These are phyloP conservation scores for Tetrahymena malaccensis DNA, from an alignment of 73 alveolate species.

Conservation along the genomic window DNA sequence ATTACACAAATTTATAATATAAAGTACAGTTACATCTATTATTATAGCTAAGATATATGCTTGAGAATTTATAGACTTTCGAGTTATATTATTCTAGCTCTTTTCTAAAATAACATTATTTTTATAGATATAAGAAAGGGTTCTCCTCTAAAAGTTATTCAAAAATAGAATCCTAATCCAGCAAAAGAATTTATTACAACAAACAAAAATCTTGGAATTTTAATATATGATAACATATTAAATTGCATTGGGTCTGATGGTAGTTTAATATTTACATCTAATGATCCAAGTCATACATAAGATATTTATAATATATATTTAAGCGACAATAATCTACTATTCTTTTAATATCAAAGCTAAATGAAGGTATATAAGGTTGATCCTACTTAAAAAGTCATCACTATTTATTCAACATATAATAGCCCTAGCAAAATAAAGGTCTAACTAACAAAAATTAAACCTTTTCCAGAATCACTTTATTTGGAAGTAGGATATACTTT, in stretches of 20 bases:
- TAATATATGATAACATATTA: not conserved
- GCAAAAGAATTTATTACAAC: not conserved
- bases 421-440: not conserved
- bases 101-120: not conserved
- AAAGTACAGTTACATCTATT: not conserved
- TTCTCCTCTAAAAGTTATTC: not conserved
- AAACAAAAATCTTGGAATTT: not conserved
- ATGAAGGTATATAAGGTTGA: not conserved
- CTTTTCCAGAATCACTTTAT: not conserved
- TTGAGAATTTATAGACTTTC: not conserved
- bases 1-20: not conserved
- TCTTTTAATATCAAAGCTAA: not conserved
- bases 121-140: not conserved
- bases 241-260: not conserved
- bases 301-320: not conserved
- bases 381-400: not conserved
- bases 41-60: not conserved
- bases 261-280: not conserved
- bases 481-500: not conserved
- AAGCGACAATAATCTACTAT: not conserved
- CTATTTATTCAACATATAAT: not conserved
- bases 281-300: not conserved
- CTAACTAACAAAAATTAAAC: not conserved
- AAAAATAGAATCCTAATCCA: not conserved
- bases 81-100: not conserved